A percentile compares a stretch with the other conserved stretches of the same genome.
Evolutionary conservation across 2,329 filamentous ascomycete species (phyloP).

Genomic region (Dothideomycetes sp.): DNA sequence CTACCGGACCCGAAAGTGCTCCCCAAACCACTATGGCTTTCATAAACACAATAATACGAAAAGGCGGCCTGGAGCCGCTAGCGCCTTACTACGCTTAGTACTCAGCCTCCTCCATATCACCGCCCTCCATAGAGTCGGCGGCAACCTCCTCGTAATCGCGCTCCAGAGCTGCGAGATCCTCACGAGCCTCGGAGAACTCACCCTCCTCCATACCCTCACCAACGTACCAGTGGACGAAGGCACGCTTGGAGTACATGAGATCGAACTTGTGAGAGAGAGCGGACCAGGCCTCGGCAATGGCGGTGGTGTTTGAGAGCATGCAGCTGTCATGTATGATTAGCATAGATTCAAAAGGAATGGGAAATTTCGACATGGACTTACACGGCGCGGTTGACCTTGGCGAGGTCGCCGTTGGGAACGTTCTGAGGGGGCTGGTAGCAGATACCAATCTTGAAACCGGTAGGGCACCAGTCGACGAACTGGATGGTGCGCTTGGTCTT

Average conservation of each 20-base stretch:
- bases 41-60: slow-evolving; percentile 16
- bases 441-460: slow-evolving; percentile 99
- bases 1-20: slow-evolving; percentile 13
- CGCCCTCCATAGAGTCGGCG: slow-evolving; percentile 81
- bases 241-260: slow-evolving; percentile 99
- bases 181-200: slow-evolving; percentile 98
- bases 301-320: slow-evolving; percentile 98
- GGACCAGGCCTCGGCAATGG: slow-evolving; percentile 96
- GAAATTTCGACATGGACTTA: slow-evolving; percentile 45
- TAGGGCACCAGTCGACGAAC: slow-evolving; percentile 99
- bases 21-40: slow-evolving; percentile 14
- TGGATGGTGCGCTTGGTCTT: slow-evolving; percentile 99
- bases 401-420: slow-evolving; percentile 93
- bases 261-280: slow-evolving; percentile 97
- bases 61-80: slow-evolving; percentile 13
- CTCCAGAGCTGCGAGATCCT: slow-evolving; percentile 96
- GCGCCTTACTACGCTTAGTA: slow-evolving; percentile 52
- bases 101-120: slow-evolving; percentile 78
- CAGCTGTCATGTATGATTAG: slow-evolving; percentile 46
- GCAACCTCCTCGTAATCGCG: slow-evolving; percentile 98
- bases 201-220: slow-evolving; percentile 99
- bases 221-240: slow-evolving; percentile 99
- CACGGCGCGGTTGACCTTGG: slow-evolving; percentile 97
- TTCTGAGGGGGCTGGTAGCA: slow-evolving; percentile 97
- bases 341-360: too few relatives aligned